phyloP scores from a whole-genome alignment of 2,329 filamentous ascomycete species.

The Talaromyces sp. region DNA sequence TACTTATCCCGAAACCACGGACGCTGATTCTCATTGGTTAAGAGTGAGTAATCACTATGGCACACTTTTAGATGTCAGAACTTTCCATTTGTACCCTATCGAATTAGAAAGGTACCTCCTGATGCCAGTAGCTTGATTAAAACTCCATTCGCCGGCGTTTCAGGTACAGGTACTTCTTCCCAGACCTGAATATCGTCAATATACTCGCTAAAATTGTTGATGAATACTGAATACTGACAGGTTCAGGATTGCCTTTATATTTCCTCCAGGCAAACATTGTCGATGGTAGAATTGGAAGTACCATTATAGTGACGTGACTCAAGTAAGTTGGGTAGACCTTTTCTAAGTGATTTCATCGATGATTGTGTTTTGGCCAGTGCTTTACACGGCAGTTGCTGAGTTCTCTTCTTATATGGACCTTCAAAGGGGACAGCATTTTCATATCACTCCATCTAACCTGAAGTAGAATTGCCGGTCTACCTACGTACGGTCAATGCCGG shows the following conservation, averaged over 20 bases:
- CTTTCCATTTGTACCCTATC: neutral
- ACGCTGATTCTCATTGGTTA: slow-evolving; percentile 1
- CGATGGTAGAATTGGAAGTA: neutral
- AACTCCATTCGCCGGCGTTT: neutral
- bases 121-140: slow-evolving; percentile 1
- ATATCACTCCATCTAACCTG: neutral
- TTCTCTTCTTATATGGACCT: neutral
- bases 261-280: slow-evolving; percentile 4
- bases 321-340: too few species aligned
- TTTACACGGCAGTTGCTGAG: neutral
- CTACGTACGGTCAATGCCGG: neutral
- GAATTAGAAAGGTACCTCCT: neutral
- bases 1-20: slow-evolving; percentile 5
- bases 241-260: neutral
- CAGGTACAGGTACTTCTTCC: neutral
- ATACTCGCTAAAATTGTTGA: too few species aligned
- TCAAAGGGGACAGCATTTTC: neutral
- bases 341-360: neutral
- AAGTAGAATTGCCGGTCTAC: slow-evolving; percentile 5
- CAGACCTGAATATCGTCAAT: neutral
- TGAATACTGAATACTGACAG: neutral
- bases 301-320: neutral
- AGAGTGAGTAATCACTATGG: neutral
- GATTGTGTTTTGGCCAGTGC: neutral
- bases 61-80: neutral